phyloP scores from a whole-genome alignment of 169 alveolate species.

The Miamiensis avidus region DNA sequence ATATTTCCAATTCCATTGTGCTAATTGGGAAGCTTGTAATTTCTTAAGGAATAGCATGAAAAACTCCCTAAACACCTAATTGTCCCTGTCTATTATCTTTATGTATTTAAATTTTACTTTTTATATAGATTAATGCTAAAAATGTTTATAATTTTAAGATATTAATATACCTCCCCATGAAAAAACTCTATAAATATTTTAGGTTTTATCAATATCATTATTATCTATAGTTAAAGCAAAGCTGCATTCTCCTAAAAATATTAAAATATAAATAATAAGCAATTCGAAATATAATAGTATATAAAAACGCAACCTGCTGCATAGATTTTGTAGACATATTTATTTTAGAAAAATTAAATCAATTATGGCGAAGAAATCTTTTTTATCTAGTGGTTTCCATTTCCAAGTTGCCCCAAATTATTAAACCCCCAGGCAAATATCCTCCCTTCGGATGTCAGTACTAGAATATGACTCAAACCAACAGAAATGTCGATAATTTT shows the following conservation, averaged over 20 bases:
- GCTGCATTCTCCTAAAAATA: background rate
- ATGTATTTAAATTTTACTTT: no score
- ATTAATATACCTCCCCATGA: background rate
- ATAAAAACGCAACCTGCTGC: background rate
- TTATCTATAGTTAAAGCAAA: no score
- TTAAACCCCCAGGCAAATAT: background rate
- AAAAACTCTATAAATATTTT: background rate
- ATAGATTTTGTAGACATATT: background rate
- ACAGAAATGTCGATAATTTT: background rate
- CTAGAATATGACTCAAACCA: background rate
- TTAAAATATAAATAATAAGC: no score
- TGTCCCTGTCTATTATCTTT: background rate
- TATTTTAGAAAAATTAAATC: background rate
- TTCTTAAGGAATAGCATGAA: background rate
- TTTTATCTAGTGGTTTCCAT: background rate
- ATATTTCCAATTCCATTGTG: background rate
- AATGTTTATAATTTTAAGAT: no score
- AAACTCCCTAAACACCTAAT: background rate
- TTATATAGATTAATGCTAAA: no score
- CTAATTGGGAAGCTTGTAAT: background rate
- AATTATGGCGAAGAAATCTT: background rate
- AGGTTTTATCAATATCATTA: no score
- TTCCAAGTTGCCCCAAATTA: background rate
- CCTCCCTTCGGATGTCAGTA: background rate
- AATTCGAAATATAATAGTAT: background rate